phyloP scores from a whole-genome alignment of 2,329 filamentous ascomycete species.

The Verticillium isaacii region DNA sequence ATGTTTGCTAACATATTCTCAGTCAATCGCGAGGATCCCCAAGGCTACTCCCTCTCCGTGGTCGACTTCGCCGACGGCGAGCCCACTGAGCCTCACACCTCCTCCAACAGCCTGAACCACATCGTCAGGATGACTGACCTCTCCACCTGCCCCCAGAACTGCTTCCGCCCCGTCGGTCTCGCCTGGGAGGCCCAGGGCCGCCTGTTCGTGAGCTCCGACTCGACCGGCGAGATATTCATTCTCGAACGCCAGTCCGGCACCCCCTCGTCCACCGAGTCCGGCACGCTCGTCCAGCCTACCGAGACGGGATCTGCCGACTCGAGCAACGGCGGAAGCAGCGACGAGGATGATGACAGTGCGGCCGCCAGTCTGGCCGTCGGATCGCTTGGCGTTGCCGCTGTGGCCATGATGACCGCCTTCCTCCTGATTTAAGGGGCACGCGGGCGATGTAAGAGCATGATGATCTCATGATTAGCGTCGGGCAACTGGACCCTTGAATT shows the following conservation, averaged over 20 bases:
- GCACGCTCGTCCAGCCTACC: constrained; percentile 3
- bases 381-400: background rate
- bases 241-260: constrained; percentile 21
- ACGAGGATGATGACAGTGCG: background rate
- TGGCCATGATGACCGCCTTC: background rate
- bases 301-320: background rate
- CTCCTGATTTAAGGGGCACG: background rate
- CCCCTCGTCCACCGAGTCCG: constrained; percentile 6
- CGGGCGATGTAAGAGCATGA: background rate
- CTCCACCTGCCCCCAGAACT: constrained; percentile 46
- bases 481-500: background rate
- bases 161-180: constrained; percentile 60
- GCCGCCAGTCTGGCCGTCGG: background rate
- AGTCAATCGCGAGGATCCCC: constrained; percentile 37
- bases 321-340: background rate
- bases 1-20: background rate
- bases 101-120: constrained; percentile 41
- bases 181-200: constrained; percentile 45
- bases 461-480: background rate
- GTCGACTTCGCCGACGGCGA: constrained; percentile 37
- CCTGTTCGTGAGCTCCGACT: constrained; percentile 59
- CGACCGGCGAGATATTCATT: constrained; percentile 62
- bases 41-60: constrained; percentile 40
- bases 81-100: constrained; percentile 33
- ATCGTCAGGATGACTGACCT: constrained; percentile 53